Percentiles rank a stretch among this genome's conserved stretches.
phyloP scores from a whole-genome alignment of 2,329 filamentous ascomycete species.

The Bipolaris victoriae region DNA sequence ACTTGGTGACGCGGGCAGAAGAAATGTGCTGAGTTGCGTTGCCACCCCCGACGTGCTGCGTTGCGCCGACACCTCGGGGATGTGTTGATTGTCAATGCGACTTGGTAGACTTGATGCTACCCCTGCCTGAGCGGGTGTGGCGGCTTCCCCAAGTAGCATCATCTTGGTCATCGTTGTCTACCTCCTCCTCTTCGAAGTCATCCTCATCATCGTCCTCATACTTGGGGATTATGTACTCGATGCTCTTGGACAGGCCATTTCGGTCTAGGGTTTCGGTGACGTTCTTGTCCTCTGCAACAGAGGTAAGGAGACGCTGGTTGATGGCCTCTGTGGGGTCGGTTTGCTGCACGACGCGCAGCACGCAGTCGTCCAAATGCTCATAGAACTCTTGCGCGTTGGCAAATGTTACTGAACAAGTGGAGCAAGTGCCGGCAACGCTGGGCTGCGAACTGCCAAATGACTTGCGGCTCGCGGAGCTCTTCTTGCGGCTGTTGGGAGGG shows the following conservation, averaged over 20 bases:
- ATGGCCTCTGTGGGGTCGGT: conserved; percentile 52
- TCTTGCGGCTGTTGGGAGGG: conserved; percentile 88
- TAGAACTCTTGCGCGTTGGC: conserved; percentile 93
- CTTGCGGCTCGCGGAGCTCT: conserved; percentile 64
- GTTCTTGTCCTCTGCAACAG: conserved; percentile 49
- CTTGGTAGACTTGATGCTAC: conserved; percentile 57
- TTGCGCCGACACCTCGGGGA: conserved; percentile 55
- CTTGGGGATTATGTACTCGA: conserved; percentile 51
- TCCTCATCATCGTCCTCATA: conserved; percentile 60
- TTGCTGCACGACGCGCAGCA: conserved; percentile 64
- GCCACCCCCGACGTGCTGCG: conserved; percentile 45
- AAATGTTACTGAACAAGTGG: conserved; percentile 86
- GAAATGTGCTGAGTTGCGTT: conserved; percentile 40
- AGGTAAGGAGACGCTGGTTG: conserved; percentile 51
- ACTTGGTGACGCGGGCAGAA: conserved; percentile 15
- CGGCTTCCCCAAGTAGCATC: conserved; percentile 61
- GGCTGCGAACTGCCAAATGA: conserved; percentile 69
- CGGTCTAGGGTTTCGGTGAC: conserved; percentile 50
- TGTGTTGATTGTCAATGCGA: conserved; percentile 60
- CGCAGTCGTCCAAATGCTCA: conserved; percentile 83
- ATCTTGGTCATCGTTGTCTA: conserved; percentile 59
- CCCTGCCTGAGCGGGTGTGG: conserved; percentile 55
- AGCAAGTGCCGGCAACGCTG: conserved; percentile 80
- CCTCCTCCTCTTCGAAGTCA: conserved; percentile 58
- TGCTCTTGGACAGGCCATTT: conserved; percentile 51